Base-by-base conservation (phyloP, 768 basidiomycete genomes). In the Pisolithus sp. region DNA sequence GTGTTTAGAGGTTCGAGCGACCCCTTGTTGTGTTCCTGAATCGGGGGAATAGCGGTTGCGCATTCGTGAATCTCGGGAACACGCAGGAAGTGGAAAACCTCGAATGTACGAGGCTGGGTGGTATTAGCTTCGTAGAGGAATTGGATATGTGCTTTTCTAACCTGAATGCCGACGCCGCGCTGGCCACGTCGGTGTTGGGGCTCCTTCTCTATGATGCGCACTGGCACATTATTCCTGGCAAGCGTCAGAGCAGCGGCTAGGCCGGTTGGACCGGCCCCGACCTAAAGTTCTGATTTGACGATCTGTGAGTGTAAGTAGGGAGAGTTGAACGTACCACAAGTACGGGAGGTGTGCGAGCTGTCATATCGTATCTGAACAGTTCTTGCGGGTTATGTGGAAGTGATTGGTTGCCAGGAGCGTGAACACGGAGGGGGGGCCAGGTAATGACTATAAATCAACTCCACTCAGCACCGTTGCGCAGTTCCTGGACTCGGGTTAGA, bases 81-180 rank as follows among this genome's bases (percentile, higher is more conserved):
- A 10, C 70, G 62, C 30, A 80, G 65, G 42, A 66, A 65, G 15
- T 68, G 62, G 48, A 76, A 73, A 3, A 75, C 56, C 57, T 80
- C 75, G 26, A 76, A 62, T 5, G 76, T 69, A 9, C 76, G 71
- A 12, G 74, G 73, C 72, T 76, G 54, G 34, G 28, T 46, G 2
- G 10, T 3, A 31, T 31, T 30, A 9, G 30, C 17, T 5, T 9
- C 41, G 41, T 23, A 10, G 34, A n/a, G n/a, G 26, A 26, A 26
- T 4, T 3, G 5, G 26, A 26, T 3, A 6, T 7, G 7, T 1
- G 42, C 45, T 10, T 4, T 10, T 41, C 42, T 18, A 21, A 53
- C 57, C 20, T 31, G 24, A 5, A 56, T 48, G 9, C 46, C 51
- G 2, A 41, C 6, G 7, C 51, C 51, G 26, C 51, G 40, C 13